phyloP scores from a whole-genome alignment of 208 protist genomes.

The Acanthamoeba castellanii region DNA sequence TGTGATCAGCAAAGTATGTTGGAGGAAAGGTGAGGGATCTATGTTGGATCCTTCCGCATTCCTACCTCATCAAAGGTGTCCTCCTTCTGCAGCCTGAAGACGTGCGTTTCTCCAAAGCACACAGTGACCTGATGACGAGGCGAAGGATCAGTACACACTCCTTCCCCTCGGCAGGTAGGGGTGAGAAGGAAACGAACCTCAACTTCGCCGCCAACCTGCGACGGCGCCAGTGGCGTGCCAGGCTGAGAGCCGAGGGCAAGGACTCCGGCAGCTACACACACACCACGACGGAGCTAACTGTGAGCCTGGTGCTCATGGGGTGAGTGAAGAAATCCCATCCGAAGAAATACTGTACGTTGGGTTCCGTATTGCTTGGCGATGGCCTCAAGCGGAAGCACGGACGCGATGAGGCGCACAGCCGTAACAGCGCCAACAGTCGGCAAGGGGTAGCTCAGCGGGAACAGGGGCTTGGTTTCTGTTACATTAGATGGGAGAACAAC shows the following conservation, averaged over 20 bases:
- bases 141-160: not conserved
- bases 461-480: not conserved
- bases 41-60: not conserved
- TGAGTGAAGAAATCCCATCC: no score
- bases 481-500: not conserved
- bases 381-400: not conserved
- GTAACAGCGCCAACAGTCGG: conserved; percentile 24
- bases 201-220: not conserved
- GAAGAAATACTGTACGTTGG: not conserved
- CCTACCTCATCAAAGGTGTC: conserved; percentile 22
- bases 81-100: not conserved
- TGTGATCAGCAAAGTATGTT: not conserved
- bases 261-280: not conserved
- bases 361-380: conserved; percentile 16
- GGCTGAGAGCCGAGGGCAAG: not conserved
- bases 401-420: conserved; percentile 36
- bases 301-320: no score
- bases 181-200: not conserved
- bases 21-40: not conserved
- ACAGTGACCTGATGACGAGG: not conserved
- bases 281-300: no score
- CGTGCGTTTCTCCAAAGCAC: conserved; percentile 30
- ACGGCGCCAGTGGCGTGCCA: not conserved
- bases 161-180: not conserved
- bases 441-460: conserved; percentile 27